A percentile compares a stretch with the other conserved stretches of the same genome.
Conservation (phyloP, 208 protist genomes). For the Trypanosoma melophagium region DNA sequence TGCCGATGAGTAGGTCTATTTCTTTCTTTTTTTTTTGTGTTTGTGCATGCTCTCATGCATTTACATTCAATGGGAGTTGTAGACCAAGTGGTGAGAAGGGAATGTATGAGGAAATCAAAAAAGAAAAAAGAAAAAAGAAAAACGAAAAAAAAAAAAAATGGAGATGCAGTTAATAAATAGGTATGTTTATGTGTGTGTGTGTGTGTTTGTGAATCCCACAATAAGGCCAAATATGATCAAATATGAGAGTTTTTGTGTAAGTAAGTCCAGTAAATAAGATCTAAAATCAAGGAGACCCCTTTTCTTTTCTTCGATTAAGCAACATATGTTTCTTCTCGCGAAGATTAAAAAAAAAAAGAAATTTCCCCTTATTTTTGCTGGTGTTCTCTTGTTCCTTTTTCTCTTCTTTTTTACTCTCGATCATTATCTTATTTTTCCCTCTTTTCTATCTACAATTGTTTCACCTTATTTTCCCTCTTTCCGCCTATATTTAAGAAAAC, state of each 20-base stretch:
- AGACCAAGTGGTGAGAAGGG: too few species aligned
- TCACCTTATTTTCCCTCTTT: not conserved
- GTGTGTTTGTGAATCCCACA: too few species aligned
- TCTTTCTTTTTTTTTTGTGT: constrained; percentile 7
- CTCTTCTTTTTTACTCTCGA: not conserved
- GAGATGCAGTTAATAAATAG: too few species aligned
- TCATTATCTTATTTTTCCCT: constrained; percentile 8
- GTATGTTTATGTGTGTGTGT: too few species aligned
- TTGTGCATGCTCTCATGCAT: too few species aligned
- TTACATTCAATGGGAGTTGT: too few species aligned
- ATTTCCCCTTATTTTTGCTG: not conserved
- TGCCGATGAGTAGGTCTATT: not conserved
- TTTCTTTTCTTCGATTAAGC: not conserved
- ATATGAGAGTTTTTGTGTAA: too few species aligned
- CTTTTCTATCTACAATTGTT: constrained; percentile 1
- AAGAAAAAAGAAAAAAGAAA: too few species aligned
- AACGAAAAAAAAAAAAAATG: too few species aligned
- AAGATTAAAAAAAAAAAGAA: constrained; percentile 4
- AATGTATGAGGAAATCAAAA: too few species aligned
- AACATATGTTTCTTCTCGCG: constrained; percentile 1
- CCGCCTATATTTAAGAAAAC: not conserved
- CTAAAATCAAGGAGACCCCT: not conserved
- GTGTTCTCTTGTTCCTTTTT: not conserved
- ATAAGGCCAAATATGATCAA: too few species aligned
- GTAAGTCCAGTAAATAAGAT: not conserved